Evolutionary conservation across 768 basidiomycete species (phyloP).

Genomic region (Galerina sulciceps): DNA sequence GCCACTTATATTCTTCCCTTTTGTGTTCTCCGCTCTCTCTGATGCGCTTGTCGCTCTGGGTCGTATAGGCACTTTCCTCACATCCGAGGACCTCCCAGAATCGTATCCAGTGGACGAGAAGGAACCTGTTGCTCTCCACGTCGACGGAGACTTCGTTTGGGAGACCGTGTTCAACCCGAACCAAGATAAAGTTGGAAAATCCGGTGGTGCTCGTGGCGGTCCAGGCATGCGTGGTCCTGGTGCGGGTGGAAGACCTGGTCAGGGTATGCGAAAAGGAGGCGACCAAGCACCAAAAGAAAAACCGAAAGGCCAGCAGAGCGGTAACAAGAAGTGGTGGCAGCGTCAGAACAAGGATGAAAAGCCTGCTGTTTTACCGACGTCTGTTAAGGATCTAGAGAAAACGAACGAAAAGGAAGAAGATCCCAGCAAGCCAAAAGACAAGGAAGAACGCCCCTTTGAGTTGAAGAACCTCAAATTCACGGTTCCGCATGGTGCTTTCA

Average conservation of each 20-base stretch:
- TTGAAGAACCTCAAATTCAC: conserved; percentile 50
- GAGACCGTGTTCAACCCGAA: conserved; percentile 37
- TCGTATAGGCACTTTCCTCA: conserved; percentile 54
- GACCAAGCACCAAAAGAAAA: background rate
- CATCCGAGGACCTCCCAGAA: conserved; percentile 57
- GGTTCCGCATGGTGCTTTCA: conserved; percentile 60
- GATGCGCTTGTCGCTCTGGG: conserved; percentile 56
- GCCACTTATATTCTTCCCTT: conserved; percentile 59
- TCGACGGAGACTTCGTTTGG: conserved; percentile 59
- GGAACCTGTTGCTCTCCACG: conserved; percentile 43
- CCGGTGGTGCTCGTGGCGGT: conserved; percentile 7
- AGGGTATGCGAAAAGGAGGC: background rate
- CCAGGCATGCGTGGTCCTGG: background rate
- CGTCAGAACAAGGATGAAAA: background rate
- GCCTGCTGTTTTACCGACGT: background rate
- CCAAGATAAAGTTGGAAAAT: conserved; percentile 16
- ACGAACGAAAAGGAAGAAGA: conserved; percentile 16
- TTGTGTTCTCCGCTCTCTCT: conserved; percentile 51
- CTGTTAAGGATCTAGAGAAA: conserved; percentile 18
- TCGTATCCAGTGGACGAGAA: conserved; percentile 47
- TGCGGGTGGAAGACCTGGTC: background rate
- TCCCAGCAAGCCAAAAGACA: conserved; percentile 25
- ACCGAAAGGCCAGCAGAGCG: background rate
- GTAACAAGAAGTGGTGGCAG: conserved; percentile 8
- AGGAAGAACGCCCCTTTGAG: conserved; percentile 57